Percentiles rank a stretch among this genome's conserved stretches.
Evolutionary conservation across 495 filamentous ascomycete genomes (phyloP).

Genomic region (Elasticomyces elasticus): DNA sequence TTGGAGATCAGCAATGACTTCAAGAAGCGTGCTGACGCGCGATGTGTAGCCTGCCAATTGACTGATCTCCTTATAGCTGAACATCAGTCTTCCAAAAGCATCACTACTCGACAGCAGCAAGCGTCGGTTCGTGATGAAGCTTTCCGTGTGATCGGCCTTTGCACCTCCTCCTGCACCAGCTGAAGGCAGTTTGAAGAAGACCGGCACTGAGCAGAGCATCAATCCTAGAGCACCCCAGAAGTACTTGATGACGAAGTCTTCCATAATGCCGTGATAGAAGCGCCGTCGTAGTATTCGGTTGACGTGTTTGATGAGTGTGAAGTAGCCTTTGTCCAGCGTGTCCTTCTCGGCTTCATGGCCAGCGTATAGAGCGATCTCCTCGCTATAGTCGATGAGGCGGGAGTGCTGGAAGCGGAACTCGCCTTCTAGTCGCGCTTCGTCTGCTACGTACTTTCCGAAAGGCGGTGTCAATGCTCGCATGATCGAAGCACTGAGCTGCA

Average conservation of each 20-base stretch:
- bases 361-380: conserved; percentile 86
- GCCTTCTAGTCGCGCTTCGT: conserved; percentile 87
- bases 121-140: conserved; percentile 87
- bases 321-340: conserved; percentile 94
- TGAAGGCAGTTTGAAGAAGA: conserved; percentile 80
- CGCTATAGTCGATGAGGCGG: conserved; percentile 83
- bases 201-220: conserved; percentile 87
- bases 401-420: conserved; percentile 96
- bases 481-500: conserved; percentile 81
- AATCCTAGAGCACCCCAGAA: conserved; percentile 95
- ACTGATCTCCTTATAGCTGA: conserved; percentile 92
- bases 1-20: conserved; percentile 90
- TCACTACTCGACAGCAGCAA: conserved; percentile 88
- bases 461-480: conserved; percentile 96
- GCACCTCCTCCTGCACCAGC: conserved; percentile 46
- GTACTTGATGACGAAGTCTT: conserved; percentile 98
- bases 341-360: conserved; percentile 97
- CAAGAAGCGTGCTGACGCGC: conserved; percentile 74
- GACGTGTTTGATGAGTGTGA: conserved; percentile 96
- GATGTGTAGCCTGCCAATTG: conserved; percentile 94
- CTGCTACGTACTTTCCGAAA: conserved; percentile 95
- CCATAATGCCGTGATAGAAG: conserved; percentile 95
- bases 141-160: conserved; percentile 87
- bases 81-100: conserved; percentile 94
- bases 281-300: conserved; percentile 84